Evolutionary conservation across 192 early-diverging fungal species (phyloP), one percentile per base, ranked within the genome.

Genomic region (Linnemannia elongata): DNA sequence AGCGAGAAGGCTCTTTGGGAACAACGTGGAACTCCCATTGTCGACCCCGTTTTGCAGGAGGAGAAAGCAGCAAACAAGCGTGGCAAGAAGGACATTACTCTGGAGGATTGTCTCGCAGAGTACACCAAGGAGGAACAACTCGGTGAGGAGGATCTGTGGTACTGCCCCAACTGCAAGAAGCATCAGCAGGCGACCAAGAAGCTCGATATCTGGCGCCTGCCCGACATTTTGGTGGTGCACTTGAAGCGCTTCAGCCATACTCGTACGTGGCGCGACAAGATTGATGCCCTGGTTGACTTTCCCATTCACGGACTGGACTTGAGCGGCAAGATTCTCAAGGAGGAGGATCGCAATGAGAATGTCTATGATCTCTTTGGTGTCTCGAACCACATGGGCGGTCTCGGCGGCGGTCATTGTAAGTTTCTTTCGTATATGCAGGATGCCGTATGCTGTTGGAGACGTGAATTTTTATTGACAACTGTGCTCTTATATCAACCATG

Each of bases 181-280:
- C 85, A 87, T 22, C 85, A 87, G 42, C 95, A 96, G 78, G 84
- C 90, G 8, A 94, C 92, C 35, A 99, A 99, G 82, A 90, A 89
- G 41, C 86, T 98, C 30, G 91, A 93, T 24, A 91, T 99, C 33
- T 94, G 96, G 12, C 90, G 93, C 12, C 87, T 99, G 35, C 99
- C 99, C 0, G 91, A 94, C 44, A 94, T 99, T 44, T 90, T 99
- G 15, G 88, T 99, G 33, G 92, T 99, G 54, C 97, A 99, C 82
- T 79, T 99, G 75, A 99, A 99, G 87, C 93, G 98, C 74, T 99
- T 99, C 77, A 98, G 95, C 27, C 97, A 92, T 63, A 90, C 96
- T 63, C 97, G 98, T 1, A 96, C 97, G 13, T 99, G 98, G 88
- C 92, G 95, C 38, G 94, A 98, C 83, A 99, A 99, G 81, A 82